A percentile compares a stretch with the other conserved stretches of the same genome.
These are phyloP conservation scores for Miscanthus lutarioriparius DNA, from an alignment of 176 grass and related monocot species.

Conservation along the genomic window DNA sequence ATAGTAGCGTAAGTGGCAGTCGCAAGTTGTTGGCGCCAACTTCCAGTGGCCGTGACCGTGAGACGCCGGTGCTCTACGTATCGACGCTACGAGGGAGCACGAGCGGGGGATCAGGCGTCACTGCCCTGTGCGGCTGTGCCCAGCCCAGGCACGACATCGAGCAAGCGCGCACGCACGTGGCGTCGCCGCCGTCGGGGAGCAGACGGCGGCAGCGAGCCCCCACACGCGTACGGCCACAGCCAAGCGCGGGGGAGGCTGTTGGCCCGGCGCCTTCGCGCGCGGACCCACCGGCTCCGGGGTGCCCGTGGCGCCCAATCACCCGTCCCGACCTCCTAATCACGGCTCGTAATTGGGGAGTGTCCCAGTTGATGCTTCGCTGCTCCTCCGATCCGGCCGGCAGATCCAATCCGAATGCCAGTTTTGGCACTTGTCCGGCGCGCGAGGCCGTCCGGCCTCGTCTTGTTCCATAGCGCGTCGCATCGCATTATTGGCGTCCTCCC, in stretches of 20 bases:
- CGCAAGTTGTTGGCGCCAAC: background rate
- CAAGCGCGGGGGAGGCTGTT: background rate
- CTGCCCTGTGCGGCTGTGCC: too few species aligned
- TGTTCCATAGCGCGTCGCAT: background rate
- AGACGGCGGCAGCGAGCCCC: background rate
- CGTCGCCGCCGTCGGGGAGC: too few species aligned
- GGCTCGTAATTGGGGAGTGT: background rate
- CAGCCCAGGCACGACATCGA: background rate
- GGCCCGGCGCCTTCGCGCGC: background rate
- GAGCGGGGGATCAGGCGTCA: background rate
- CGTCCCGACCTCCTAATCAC: background rate
- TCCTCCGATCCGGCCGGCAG: background rate
- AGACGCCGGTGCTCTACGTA: background rate
- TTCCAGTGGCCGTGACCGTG: background rate
- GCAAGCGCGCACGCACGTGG: background rate
- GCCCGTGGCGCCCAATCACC: too few species aligned
- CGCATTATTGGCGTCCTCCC: background rate
- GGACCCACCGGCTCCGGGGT: background rate
- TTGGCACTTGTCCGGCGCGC: background rate
- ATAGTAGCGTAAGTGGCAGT: too few species aligned
- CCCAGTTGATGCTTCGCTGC: background rate
- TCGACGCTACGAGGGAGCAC: background rate
- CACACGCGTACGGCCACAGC: constrained; percentile 10
- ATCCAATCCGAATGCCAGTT: constrained; percentile 20
- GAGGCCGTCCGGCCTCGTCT: background rate